Evolutionary conservation across 2,329 filamentous ascomycete species (phyloP), one percentile per base, ranked within the genome.

Genomic region (Bipolaris sorokiniana): DNA sequence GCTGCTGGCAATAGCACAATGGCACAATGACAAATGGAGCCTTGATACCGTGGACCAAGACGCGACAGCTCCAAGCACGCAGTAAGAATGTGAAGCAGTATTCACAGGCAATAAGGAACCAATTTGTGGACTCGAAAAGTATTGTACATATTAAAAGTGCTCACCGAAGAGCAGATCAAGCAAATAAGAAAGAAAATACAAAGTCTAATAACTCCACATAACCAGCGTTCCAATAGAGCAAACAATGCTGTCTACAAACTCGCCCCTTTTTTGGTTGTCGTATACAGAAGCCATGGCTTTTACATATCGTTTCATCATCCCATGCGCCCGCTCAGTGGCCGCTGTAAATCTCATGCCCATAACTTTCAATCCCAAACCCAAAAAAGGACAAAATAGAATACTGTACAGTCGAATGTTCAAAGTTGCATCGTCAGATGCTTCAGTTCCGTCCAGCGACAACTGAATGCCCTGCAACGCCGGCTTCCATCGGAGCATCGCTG

Each of bases 401-500:
- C 23, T 51, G n/a, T 54, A 62, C 50, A 55, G 33, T 48, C 16
- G 37, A 53, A 46, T n/a, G n/a, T 51, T n/a, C 15, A 20, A 44
- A 31, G 23, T 31, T 41, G 23, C 33, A 49, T 46, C 50, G 48
- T 48, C 49, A 38, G 28, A 22, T 37, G 49, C 45, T 33, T 48
- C 44, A 48, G 50, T 60, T 54, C 51, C 54, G 54, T 34, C 59
- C 59, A 62, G 59, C 59, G 59, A 60, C 57, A 56, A 56, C 52
- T 56, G 56, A 45, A 53, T 56, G 41, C 48, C 20, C 49, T 48
- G 59, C 36, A 54, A 26, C 38, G 38, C 28, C 28, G 28, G 28
- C 28, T 13, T 31, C 28, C 28, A 13, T 31, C 10, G 10, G 28
- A 13, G 28, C 28, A 44, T 23, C 28, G 38, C 49, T 36, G 40